Evolutionary conservation across 768 basidiomycete genomes (phyloP).

Genomic region (Lactarius tabidus): DNA sequence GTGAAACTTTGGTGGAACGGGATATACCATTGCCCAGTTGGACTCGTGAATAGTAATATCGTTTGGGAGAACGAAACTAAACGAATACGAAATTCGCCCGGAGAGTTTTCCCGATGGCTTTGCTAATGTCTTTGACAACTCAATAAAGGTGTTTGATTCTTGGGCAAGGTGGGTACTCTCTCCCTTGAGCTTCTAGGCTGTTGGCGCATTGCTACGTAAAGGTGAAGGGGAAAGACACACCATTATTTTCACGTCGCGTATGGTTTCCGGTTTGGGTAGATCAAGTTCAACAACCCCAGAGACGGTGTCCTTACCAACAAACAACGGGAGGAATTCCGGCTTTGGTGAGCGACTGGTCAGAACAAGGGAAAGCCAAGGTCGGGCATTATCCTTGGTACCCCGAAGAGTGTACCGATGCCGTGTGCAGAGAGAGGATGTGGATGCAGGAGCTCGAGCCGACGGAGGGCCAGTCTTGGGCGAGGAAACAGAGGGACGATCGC

Average conservation of each 20-base stretch:
- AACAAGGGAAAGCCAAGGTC: slow-evolving; percentile 46
- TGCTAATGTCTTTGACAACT: slow-evolving; percentile 43
- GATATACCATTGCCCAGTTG: slow-evolving; percentile 36
- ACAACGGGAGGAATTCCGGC: slow-evolving; percentile 41
- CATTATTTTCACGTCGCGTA: slow-evolving; percentile 46
- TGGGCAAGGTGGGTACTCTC: slow-evolving; percentile 34
- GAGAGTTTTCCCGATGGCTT: slow-evolving; percentile 37
- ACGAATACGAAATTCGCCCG: slow-evolving; percentile 48
- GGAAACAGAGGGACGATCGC: neutral
- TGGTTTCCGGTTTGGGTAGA: slow-evolving; percentile 44
- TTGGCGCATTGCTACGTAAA: neutral
- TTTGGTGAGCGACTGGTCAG: slow-evolving; percentile 42
- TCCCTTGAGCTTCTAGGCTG: slow-evolving; percentile 7
- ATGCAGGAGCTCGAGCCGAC: neutral
- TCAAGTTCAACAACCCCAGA: slow-evolving; percentile 50
- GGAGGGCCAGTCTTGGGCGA: neutral
- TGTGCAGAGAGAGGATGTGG: slow-evolving; percentile 2
- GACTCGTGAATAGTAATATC: slow-evolving; percentile 39
- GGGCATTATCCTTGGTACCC: slow-evolving; percentile 34
- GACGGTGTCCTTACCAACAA: slow-evolving; percentile 46
- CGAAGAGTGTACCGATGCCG: slow-evolving; percentile 44
- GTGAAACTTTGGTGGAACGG: slow-evolving; percentile 50
- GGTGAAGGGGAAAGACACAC: slow-evolving; percentile 33
- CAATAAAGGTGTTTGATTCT: slow-evolving; percentile 47
- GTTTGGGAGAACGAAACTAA: slow-evolving; percentile 43